Percentiles rank a stretch among this genome's conserved stretches.
Evolutionary conservation across 257 asterid genomes (phyloP).

Genomic region (Gentiana dahurica): DNA sequence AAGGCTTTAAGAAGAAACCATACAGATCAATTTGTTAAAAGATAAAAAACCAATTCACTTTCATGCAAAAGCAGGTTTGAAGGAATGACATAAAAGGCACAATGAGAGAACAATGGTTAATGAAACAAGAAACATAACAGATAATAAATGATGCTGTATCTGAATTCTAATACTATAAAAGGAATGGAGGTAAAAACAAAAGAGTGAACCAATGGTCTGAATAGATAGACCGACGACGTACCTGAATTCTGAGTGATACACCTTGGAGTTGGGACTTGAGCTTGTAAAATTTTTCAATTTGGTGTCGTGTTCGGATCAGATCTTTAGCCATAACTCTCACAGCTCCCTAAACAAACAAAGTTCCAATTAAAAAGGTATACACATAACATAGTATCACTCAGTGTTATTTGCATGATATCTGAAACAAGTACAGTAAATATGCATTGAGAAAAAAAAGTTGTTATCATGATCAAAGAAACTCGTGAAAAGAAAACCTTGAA

Average conservation of each 20-base stretch:
- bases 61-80: not conserved
- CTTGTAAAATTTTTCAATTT: constrained; percentile 87
- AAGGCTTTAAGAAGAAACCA: too few relatives aligned
- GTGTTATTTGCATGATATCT: too few relatives aligned
- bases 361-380: constrained; percentile 16
- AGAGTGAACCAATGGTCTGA: too few relatives aligned
- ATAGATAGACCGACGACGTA: constrained; percentile 6
- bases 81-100: not conserved
- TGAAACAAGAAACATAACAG: not conserved
- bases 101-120: not conserved
- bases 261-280: constrained; percentile 98
- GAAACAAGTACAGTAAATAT: too few relatives aligned
- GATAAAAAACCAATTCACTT: too few relatives aligned
- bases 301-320: constrained; percentile 95
- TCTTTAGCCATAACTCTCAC: constrained; percentile 98
- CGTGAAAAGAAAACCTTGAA: too few relatives aligned
- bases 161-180: constrained; percentile 49
- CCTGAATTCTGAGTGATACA: constrained; percentile 97
- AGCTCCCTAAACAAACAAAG: constrained; percentile 52
- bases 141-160: constrained; percentile 23
- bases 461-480: too few relatives aligned
- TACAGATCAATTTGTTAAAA: too few relatives aligned
- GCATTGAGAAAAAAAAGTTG: too few relatives aligned
- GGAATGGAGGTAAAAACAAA: too few relatives aligned
- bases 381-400: constrained; percentile 11